phyloP scores from a whole-genome alignment of 768 basidiomycete genomes.

The Mycena filopes region DNA sequence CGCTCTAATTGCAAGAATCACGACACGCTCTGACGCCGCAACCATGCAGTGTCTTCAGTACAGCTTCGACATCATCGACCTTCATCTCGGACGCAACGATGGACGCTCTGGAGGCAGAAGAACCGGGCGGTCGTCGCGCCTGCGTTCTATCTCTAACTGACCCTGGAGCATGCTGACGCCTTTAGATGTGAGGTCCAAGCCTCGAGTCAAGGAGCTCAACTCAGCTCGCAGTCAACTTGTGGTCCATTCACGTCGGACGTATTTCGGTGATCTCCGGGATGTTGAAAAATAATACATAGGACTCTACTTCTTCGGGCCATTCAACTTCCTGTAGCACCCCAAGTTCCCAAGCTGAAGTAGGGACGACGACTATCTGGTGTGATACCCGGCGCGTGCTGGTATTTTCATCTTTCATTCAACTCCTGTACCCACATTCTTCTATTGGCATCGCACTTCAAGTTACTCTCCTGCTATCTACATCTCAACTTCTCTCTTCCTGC shows the following conservation, averaged over 20 bases:
- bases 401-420: neutral
- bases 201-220: too few relatives aligned
- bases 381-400: neutral
- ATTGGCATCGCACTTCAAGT: too few relatives aligned
- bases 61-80: conserved; percentile 45
- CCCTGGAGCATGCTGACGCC: conserved; percentile 39
- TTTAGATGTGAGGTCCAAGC: conserved; percentile 30
- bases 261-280: too few relatives aligned
- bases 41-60: conserved; percentile 48
- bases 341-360: too few relatives aligned
- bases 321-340: too few relatives aligned
- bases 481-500: too few relatives aligned
- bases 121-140: conserved; percentile 46
- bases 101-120: conserved; percentile 48
- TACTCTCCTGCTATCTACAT: too few relatives aligned
- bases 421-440: neutral
- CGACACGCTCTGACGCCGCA: conserved; percentile 45
- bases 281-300: too few relatives aligned
- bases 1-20: conserved; percentile 44
- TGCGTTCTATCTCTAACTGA: conserved; percentile 39
- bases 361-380: neutral
- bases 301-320: too few relatives aligned
- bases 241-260: too few relatives aligned
- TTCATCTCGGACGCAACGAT: conserved; percentile 50
- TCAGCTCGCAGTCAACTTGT: neutral